Evolutionary conservation across 2,329 filamentous ascomycete species (phyloP), one percentile per base, ranked within the genome.

Genomic region (Cercospora zeae-maydis): DNA sequence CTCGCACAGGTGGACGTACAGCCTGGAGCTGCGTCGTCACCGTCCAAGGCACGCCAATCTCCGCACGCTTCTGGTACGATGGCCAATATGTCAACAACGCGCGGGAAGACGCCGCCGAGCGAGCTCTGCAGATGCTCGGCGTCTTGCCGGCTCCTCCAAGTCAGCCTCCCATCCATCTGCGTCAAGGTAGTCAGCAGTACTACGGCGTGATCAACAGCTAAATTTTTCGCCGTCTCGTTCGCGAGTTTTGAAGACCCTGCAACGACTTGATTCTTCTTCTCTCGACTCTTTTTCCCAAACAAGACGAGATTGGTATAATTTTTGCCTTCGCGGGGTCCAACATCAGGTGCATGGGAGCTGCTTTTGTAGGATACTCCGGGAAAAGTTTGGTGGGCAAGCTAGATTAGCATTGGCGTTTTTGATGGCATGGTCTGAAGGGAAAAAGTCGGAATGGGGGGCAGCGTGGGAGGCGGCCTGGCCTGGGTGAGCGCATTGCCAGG

Each of bases 1-100:
- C 27, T 14, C 24, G 31, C 11, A 34, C 71, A 95, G 92, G 92
- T 70, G 92, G 92, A 69, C 90, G 92, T 71, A 96, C 92, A 63
- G 92, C 92, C 62, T 96, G 92, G 92, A 93, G 91, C 62, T 90
- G 88, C 80, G 84, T 84, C 63, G 91, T 96, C 63, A 86, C 82
- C n/a, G 84, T 96, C 62, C 81, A 85, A 70, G 88, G 87, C 59
- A 79, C 83, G 56, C 82, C 79, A 52, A 83, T 91, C 71, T 75
- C 83, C n/a, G 92, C 92, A 52, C 86, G 91, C 66, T 96, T 87
- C 78, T 96, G 91, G 91, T 96, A 96, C 78, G 92, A 96, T 76
- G 92, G 92, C 65, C 87, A 91, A 75, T 92, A 91, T 74, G 83
- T 93, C 76, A 86, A 93, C 81, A 96, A 96, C 73, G 92, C 92